Evolutionary conservation across 345 rosid species (phyloP), one percentile per base, ranked within the genome.

Genomic region (Brassica incana): DNA sequence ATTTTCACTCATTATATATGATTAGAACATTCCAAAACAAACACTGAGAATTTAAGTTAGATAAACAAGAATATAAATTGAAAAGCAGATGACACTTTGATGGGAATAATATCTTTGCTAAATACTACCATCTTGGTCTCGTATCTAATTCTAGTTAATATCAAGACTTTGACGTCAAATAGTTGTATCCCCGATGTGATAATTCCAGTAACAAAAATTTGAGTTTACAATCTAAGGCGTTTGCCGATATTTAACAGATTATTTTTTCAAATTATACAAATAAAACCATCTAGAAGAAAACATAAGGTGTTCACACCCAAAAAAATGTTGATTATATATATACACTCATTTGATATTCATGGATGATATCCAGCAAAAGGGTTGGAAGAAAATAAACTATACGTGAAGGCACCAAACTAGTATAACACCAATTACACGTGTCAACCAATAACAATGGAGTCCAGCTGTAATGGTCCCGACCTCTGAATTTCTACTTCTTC

Each of bases 101-200:
- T 56, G 80, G 52, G 83, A 80, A 80, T 80, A 65, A 80, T 80
- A 80, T 75, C 68, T 75, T 80, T 56, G 68, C 72, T 70, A 80
- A 62, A 75, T 70, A 69, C 65, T 75, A 70, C 79, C 52, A 63
- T 73, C 68, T 18, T 63, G 33, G 48, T 54, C 56, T 80, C 76
- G 76, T 80, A 80, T 80, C 80, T 80, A 56, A 69, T 76, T 65
- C 76, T 71, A 48, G 52, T 69, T 75, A 58, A 6, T 29, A 65
- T n/a, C 32, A 14, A 30, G 40, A 76, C 52, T 70, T 30, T 32
- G 59, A 65, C 23, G 43, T 72, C 69, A 65, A 66, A 66, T 32
- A 38, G 2, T 40, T 5, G 9, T 25, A 20, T 36, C 67, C 5
- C 43, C 33, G 25, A 71, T 78, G 15, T 67, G 35, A 30, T 63